phyloP scores from a whole-genome alignment of 768 basidiomycete species.

The Pisolithus albus region DNA sequence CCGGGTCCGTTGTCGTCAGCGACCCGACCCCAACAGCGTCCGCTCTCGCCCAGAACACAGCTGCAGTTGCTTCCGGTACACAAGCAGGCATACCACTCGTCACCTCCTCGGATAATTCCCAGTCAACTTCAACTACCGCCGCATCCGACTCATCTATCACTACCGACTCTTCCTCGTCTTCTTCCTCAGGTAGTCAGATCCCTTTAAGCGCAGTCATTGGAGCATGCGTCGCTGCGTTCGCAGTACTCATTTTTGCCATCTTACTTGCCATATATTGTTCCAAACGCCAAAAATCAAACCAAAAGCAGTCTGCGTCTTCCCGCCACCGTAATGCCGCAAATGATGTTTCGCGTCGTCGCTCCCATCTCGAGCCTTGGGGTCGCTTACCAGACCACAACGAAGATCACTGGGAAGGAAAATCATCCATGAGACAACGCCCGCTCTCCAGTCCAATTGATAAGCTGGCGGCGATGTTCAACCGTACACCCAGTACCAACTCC shows the following conservation, averaged over 20 bases:
- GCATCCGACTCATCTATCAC: constrained; percentile 8
- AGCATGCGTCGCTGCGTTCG: constrained; percentile 54
- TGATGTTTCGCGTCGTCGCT: constrained; percentile 39
- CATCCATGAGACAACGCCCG: too few species aligned
- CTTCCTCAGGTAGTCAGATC: constrained; percentile 16
- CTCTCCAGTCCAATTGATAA: too few species aligned
- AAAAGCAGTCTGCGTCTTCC: constrained; percentile 18
- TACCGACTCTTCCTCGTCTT: constrained; percentile 4
- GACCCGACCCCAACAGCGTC: constrained; percentile 22
- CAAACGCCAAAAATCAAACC: constrained; percentile 26
- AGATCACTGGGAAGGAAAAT: not conserved
- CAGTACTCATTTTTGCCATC: constrained; percentile 43
- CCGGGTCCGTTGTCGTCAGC: constrained; percentile 20
- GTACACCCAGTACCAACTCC: too few species aligned
- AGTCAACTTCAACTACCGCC: not conserved
- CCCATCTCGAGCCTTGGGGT: constrained; percentile 45
- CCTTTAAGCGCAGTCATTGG: constrained; percentile 50
- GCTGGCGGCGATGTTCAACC: too few species aligned
- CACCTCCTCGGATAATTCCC: not conserved
- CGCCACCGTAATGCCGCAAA: constrained; percentile 35
- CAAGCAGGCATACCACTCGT: constrained; percentile 13
- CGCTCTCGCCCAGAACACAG: constrained; percentile 16
- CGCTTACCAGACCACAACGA: constrained; percentile 39
- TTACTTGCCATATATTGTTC: constrained; percentile 51
- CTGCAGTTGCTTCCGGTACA: not conserved